Conservation (phyloP, 768 basidiomycete species). For the Podaxis sp. region DNA sequence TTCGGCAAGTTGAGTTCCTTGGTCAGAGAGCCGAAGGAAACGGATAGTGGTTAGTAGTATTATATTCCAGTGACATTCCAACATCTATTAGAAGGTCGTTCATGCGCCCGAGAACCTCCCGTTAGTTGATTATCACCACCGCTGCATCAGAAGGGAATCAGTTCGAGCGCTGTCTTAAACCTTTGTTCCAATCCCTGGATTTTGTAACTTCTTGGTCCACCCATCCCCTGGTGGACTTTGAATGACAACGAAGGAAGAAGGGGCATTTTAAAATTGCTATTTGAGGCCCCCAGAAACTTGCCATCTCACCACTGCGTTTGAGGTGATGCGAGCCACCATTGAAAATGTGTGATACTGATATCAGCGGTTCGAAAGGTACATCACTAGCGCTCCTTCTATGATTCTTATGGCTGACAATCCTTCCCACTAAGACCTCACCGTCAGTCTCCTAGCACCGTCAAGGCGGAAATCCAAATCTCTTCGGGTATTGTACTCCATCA, state of each 20-base stretch:
- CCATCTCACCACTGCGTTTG: constrained; percentile 57
- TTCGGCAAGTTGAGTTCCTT: too few relatives aligned
- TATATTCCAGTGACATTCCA: too few relatives aligned
- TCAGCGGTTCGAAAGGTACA: constrained; percentile 79
- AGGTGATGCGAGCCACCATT: constrained; percentile 91
- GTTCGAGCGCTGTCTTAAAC: too few relatives aligned
- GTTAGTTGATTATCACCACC: too few relatives aligned
- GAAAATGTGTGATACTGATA: constrained; percentile 81
- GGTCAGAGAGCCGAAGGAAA: too few relatives aligned
- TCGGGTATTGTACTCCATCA: constrained; percentile 96
- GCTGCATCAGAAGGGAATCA: too few relatives aligned
- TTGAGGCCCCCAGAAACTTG: constrained; percentile 64
- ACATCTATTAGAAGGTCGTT: too few relatives aligned
- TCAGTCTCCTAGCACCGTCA: constrained; percentile 80
- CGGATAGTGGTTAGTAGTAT: too few relatives aligned
- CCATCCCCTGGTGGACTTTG: constrained; percentile 42
- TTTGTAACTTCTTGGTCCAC: too few relatives aligned
- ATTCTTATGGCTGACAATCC: not conserved
- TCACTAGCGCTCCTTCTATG: constrained; percentile 7
- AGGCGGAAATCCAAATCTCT: constrained; percentile 67
- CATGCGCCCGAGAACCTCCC: too few relatives aligned
- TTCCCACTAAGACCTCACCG: constrained; percentile 62
- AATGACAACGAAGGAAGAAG: constrained; percentile 64
- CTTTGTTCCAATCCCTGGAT: too few relatives aligned
- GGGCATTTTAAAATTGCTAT: constrained; percentile 66